Conservation (phyloP, 331 rosid genomes). For the Prunus yedoensis region DNA sequence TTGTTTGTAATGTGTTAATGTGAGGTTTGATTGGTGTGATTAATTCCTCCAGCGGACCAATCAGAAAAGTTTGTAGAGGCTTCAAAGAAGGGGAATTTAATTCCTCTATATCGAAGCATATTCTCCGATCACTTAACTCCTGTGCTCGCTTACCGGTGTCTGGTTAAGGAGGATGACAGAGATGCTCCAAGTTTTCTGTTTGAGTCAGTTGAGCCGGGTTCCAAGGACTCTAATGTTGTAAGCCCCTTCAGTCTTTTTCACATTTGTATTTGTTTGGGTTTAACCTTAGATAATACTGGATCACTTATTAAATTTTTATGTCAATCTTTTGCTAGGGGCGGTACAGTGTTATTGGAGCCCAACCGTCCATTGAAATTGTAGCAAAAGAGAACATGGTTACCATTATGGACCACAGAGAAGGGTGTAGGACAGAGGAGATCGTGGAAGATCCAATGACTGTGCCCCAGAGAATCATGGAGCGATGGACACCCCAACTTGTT, state of each 20-base stretch:
- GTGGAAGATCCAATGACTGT: constrained; percentile 78
- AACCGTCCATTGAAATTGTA: constrained; percentile 79
- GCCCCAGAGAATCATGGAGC: constrained; percentile 68
- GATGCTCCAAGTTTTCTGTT: constrained; percentile 94
- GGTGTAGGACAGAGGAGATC: constrained; percentile 53
- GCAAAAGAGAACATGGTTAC: constrained; percentile 87
- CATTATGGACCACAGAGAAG: constrained; percentile 65
- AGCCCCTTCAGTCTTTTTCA: constrained; percentile 14
- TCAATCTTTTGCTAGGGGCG: constrained; percentile 57
- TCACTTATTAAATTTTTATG: background rate
- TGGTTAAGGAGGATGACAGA: constrained; percentile 81
- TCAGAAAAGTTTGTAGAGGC: constrained; percentile 55
- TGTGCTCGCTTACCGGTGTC: constrained; percentile 76
- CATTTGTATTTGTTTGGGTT: background rate
- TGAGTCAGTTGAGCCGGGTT: constrained; percentile 82
- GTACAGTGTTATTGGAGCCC: constrained; percentile 78
- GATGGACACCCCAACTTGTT: constrained; percentile 62
- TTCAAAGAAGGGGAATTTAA: constrained; percentile 69
- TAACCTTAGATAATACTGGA: background rate
- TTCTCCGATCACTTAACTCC: constrained; percentile 94
- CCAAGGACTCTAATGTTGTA: constrained; percentile 52
- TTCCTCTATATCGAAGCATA: constrained; percentile 63
- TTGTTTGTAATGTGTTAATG: background rate
- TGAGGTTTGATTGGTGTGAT: constrained; percentile 12
- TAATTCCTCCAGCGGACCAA: constrained; percentile 43